phyloP scores from a whole-genome alignment of 306 rosid species.

The Cucurbita argyrosperma region DNA sequence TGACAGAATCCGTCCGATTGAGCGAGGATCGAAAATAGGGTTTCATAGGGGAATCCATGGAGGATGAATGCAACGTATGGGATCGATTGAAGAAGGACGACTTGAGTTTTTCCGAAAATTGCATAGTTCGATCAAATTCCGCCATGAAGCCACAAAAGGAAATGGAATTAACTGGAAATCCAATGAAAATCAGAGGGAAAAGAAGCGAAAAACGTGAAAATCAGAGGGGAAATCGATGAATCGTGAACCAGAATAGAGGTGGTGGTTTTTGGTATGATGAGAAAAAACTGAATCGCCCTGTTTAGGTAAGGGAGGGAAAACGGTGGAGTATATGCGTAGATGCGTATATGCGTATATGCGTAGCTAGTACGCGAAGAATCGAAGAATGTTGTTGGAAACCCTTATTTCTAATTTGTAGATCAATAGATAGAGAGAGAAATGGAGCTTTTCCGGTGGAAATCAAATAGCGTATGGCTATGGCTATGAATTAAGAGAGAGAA shows the following conservation, averaged over 20 bases:
- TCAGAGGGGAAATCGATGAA: background rate
- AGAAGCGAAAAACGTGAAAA: background rate
- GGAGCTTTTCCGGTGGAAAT: background rate
- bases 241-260: background rate
- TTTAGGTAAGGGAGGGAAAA: background rate
- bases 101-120: slow-evolving; percentile 26
- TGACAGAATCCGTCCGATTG: slow-evolving; percentile 44
- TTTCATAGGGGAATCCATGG: slow-evolving; percentile 28
- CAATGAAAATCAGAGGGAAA: background rate
- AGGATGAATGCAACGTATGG: slow-evolving; percentile 22
- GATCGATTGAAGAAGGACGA: slow-evolving; percentile 65
- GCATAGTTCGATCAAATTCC: slow-evolving; percentile 25
- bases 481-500: background rate
- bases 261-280: background rate
- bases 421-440: background rate
- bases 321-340: slow-evolving; percentile 1
- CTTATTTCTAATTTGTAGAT: background rate
- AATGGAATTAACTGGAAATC: background rate
- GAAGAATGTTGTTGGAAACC: slow-evolving; percentile 12
- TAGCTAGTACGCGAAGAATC: slow-evolving; percentile 18
- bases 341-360: background rate
- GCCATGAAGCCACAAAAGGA: slow-evolving; percentile 21
- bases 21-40: slow-evolving; percentile 17
- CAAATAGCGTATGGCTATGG: background rate
- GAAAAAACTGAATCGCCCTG: background rate